phyloP scores from a whole-genome alignment of 2,329 filamentous ascomycete species.

The Septoria linicola region DNA sequence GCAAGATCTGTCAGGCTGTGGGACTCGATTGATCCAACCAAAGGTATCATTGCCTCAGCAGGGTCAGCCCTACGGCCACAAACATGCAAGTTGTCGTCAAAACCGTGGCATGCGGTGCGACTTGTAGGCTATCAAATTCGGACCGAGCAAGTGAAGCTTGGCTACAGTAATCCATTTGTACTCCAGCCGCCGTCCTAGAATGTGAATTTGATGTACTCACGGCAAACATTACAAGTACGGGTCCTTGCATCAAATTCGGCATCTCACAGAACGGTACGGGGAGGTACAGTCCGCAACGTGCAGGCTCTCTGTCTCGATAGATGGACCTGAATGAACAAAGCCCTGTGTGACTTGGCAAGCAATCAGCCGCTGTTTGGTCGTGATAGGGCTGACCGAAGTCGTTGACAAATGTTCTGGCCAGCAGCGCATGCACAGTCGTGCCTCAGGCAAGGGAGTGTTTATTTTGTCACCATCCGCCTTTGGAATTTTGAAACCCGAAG shows the following conservation, averaged over 20 bases:
- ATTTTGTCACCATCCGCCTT: not conserved
- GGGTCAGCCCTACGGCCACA: slow-evolving; percentile 6
- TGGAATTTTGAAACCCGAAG: slow-evolving; percentile 2
- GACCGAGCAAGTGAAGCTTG: not conserved
- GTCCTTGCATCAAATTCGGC: slow-evolving; percentile 2
- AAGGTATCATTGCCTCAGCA: not conserved
- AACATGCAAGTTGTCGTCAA: not conserved
- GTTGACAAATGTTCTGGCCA: not conserved
- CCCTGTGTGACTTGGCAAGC: not conserved
- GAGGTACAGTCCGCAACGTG: not conserved
- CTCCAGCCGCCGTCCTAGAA: not conserved
- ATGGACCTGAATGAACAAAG: too few relatives aligned
- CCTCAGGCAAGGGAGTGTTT: slow-evolving; percentile 4
- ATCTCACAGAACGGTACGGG: not conserved
- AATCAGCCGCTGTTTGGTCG: not conserved
- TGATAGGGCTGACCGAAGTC: not conserved
- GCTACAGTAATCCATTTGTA: not conserved
- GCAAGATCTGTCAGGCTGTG: not conserved
- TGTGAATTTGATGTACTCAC: not conserved
- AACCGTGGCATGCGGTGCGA: not conserved
- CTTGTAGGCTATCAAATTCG: not conserved
- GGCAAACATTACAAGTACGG: slow-evolving; percentile 12
- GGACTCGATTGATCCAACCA: not conserved
- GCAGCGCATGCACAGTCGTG: not conserved
- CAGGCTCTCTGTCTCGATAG: not conserved